A percentile compares a stretch with the other conserved stretches of the same genome.
phyloP scores from a whole-genome alignment of 2,329 filamentous ascomycete species.

The Sphaerulina vaccinii region DNA sequence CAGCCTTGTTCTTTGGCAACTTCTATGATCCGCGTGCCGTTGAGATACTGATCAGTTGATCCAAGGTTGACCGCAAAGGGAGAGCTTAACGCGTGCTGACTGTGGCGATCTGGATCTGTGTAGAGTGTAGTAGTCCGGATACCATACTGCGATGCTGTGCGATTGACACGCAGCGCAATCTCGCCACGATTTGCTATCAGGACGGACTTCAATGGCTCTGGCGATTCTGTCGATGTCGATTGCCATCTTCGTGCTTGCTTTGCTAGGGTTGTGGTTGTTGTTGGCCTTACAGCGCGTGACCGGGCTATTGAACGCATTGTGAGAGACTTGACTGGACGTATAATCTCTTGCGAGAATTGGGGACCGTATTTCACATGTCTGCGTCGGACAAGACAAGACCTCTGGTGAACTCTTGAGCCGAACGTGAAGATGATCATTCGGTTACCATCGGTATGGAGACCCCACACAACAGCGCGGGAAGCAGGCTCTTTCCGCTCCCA shows the following conservation, averaged over 20 bases:
- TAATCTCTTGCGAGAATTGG: too few species aligned
- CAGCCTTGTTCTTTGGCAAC: slow-evolving; percentile 84
- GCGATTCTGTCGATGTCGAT: slow-evolving; percentile 23
- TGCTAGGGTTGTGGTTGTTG: slow-evolving; percentile 21
- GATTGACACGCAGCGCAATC: slow-evolving; percentile 89
- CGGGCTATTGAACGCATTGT: slow-evolving; percentile 28
- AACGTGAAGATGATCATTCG: too few species aligned
- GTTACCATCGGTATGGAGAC: too few species aligned
- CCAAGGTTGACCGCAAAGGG: slow-evolving; percentile 83
- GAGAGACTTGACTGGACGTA: background rate
- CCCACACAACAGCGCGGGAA: too few species aligned
- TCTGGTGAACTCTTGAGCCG: too few species aligned
- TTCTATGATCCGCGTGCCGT: slow-evolving; percentile 86
- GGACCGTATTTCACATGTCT: too few species aligned
- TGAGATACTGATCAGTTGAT: slow-evolving; percentile 80
- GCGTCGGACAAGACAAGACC: too few species aligned
- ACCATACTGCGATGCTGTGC: slow-evolving; percentile 82
- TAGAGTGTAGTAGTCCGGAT: slow-evolving; percentile 94
- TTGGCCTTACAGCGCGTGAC: slow-evolving; percentile 23
- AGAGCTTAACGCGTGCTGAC: slow-evolving; percentile 85
- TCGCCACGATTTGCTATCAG: slow-evolving; percentile 96
- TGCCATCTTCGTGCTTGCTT: slow-evolving; percentile 27
- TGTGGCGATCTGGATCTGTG: slow-evolving; percentile 82
- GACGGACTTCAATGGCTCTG: slow-evolving; percentile 58
- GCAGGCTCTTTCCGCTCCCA: too few species aligned